A percentile compares a stretch with the other conserved stretches of the same genome.
phyloP scores from a whole-genome alignment of 139 green algal species.

The Coelastrella sp. region DNA sequence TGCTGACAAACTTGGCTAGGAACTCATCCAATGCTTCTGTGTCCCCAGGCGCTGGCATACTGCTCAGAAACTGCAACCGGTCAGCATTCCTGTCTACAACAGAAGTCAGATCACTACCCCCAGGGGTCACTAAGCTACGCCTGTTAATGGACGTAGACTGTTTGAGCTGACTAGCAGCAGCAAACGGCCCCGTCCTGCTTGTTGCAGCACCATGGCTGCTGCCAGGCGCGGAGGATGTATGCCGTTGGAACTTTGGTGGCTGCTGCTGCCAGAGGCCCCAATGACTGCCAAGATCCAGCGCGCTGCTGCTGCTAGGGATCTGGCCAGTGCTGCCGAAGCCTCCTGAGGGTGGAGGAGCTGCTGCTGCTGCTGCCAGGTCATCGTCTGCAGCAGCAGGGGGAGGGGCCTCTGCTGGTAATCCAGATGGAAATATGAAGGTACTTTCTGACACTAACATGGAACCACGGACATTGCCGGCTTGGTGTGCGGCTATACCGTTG shows the following conservation, averaged over 20 bases:
- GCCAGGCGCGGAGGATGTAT: slow-evolving; percentile 28
- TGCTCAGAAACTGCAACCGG: slow-evolving; percentile 43
- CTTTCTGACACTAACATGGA: slow-evolving; percentile 45
- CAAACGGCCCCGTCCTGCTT: neutral
- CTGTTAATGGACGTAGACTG: neutral
- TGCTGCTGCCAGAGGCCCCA: slow-evolving; percentile 32
- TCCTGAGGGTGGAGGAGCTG: too few species aligned
- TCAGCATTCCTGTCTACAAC: slow-evolving; percentile 32
- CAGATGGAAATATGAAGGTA: slow-evolving; percentile 47
- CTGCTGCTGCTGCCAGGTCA: neutral
- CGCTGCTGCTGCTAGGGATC: neutral
- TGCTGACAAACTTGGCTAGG: slow-evolving; percentile 35
- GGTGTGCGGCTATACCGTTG: neutral
- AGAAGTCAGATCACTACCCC: slow-evolving; percentile 10
- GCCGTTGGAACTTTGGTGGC: neutral
- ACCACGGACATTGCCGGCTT: neutral
- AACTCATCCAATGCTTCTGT: slow-evolving; percentile 43
- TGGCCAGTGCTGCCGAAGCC: neutral
- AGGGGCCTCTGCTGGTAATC: neutral
- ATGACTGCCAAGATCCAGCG: neutral
- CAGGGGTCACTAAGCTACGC: slow-evolving; percentile 14
- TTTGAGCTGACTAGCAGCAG: neutral
- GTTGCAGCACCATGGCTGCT: neutral
- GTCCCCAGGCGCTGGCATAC: neutral
- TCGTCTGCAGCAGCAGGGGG: neutral